Percentiles rank a stretch among this genome's conserved stretches.
Evolutionary conservation across 169 alveolate genomes (phyloP).

Genomic region (Plasmodium gaboni): DNA sequence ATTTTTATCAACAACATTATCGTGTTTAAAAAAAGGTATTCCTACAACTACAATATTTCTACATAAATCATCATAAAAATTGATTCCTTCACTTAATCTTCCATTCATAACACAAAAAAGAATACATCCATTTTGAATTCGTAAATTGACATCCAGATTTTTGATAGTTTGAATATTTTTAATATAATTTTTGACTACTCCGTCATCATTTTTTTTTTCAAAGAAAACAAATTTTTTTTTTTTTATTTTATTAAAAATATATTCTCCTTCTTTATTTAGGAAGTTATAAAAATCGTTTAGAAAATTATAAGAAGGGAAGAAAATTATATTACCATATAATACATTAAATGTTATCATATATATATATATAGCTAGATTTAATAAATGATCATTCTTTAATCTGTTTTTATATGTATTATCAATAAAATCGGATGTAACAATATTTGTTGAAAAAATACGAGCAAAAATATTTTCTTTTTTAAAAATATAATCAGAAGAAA

Average conservation of each 20-base stretch:
- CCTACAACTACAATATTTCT: conserved; percentile 95
- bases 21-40: conserved; percentile 92
- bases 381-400: conserved; percentile 59
- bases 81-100: conserved; percentile 96
- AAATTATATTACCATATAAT: conserved; percentile 87
- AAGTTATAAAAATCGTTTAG: conserved; percentile 73
- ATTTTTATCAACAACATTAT: conserved; percentile 66
- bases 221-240: conserved; percentile 72
- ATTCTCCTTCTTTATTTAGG: conserved; percentile 43
- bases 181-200: conserved; percentile 8
- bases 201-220: conserved; percentile 42
- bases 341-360: conserved; percentile 70
- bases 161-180: neutral
- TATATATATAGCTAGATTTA: conserved; percentile 76
- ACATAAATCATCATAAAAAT: conserved; percentile 95
- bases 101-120: conserved; percentile 90
- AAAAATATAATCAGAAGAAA: conserved; percentile 56
- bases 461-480: conserved; percentile 52
- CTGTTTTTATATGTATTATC: conserved; percentile 82
- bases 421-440: conserved; percentile 27
- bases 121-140: conserved; percentile 87
- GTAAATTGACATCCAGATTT: neutral
- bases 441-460: conserved; percentile 23
- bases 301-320: conserved; percentile 82
- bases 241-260: conserved; percentile 38